Evolutionary conservation across 2,329 filamentous ascomycete species (phyloP), one percentile per base, ranked within the genome.

Genomic region (Rhexocercosporidium sp.): DNA sequence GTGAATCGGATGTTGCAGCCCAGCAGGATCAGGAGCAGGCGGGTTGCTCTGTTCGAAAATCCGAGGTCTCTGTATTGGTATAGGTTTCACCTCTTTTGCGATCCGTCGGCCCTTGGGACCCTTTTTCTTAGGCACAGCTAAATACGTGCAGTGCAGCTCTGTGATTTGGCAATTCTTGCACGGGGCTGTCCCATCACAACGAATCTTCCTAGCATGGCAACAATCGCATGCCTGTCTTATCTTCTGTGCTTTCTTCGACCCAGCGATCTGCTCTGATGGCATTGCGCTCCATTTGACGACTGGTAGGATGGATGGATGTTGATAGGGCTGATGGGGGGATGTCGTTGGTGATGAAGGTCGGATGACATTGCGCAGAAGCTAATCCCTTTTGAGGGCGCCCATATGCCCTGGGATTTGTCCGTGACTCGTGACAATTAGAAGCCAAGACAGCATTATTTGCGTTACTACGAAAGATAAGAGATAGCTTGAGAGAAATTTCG

Each of bases 51-150:
- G 37, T 12, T 59, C 56, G 34, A 59, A 59, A 16, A 59, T 59
- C 14, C n/a, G 18, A 2, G 56, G 56, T 37, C 34, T 41, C 34
- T 59, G 56, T 44, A 59, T 25, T 16, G 56, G n/a, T 18, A 25
- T 18, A 7, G 56, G 37, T 16, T 59, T 44, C 20, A 29, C 49
- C 44, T 65, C 51, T n/a, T 65, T 61, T n/a, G 20, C 46, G 1
- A 64, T 59, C 16, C 62, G n/a, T 37, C 57, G 37, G n/a, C 74
- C 70, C 57, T 75, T 75, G 0, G 74, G 76, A 0, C 76, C 76
- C 1, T 75, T 78, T 73, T 78, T 78, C 46, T 76, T 77, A 3
- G 72, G 76, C 3, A 78, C 72, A 0, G 75, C 75, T 11, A 76
- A 12, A 62, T 78, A 78, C 0, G 75, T 77, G 63, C 77, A 78